These are phyloP conservation scores for Paraglomus brasilianum DNA, from an alignment of 192 early-diverging fungal genomes.

Conservation along the genomic window DNA sequence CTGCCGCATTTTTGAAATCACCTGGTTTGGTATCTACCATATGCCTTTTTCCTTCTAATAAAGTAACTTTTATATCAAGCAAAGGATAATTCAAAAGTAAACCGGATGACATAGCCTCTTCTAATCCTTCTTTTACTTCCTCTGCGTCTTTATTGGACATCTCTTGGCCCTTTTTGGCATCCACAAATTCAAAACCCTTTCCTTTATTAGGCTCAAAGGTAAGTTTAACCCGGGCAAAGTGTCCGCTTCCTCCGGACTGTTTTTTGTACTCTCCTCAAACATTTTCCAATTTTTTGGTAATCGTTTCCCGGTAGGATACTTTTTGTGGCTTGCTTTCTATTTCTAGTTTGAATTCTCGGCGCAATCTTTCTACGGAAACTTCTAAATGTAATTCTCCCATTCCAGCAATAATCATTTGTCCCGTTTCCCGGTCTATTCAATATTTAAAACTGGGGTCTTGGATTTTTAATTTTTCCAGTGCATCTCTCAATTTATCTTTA, in stretches of 20 bases:
- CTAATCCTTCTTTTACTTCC: constrained; percentile 11
- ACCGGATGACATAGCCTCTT: constrained; percentile 6
- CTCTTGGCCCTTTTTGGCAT: constrained; percentile 18
- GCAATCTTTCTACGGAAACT: constrained; percentile 9
- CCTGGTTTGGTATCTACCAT: constrained; percentile 9
- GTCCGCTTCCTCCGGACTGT: constrained; percentile 7
- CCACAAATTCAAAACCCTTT: constrained; percentile 7
- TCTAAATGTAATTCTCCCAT: constrained; percentile 16
- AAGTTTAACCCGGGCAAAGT: neutral
- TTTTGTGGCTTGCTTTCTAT: constrained; percentile 4
- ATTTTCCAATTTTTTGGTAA: constrained; percentile 12
- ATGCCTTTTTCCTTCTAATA: constrained; percentile 10
- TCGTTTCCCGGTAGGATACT: constrained; percentile 19
- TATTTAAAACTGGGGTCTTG: constrained; percentile 23
- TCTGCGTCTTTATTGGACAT: constrained; percentile 13
- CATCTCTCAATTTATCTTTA: constrained; percentile 1
- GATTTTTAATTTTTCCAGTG: constrained; percentile 3
- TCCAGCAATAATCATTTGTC: constrained; percentile 17
- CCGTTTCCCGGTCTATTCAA: constrained; percentile 4
- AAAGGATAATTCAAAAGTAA: constrained; percentile 16
- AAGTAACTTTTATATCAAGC: constrained; percentile 6
- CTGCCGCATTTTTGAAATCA: neutral
- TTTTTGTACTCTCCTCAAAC: neutral
- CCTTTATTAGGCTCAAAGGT: neutral
- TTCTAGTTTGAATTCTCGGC: constrained; percentile 2